These are phyloP conservation scores for Aphanomyces stellatus DNA, from an alignment of 352 stramenopile species.

Conservation along the genomic window DNA sequence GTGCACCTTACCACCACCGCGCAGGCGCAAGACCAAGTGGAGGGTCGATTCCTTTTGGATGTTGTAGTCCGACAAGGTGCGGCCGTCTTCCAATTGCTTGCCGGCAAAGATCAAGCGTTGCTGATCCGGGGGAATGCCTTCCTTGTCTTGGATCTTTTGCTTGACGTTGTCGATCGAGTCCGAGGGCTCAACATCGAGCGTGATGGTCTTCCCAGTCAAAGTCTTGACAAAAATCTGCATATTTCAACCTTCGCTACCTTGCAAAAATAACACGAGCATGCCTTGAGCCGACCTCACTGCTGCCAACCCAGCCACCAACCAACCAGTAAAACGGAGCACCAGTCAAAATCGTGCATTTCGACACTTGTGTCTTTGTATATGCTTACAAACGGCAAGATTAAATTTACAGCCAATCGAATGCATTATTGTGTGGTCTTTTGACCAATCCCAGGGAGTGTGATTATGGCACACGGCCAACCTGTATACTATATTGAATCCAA, in stretches of 20 bases:
- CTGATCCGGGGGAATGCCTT: conserved; percentile 89
- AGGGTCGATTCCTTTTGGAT: conserved; percentile 97
- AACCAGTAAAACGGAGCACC: conserved; percentile 16
- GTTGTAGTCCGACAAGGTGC: conserved; percentile 91
- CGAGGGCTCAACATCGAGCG: conserved; percentile 84
- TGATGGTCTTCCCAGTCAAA: conserved; percentile 78
- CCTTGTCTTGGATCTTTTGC: conserved; percentile 88
- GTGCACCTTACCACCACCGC: conserved; percentile 97
- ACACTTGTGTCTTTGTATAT: neutral
- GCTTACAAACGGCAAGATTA: neutral
- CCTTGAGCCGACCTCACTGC: neutral
- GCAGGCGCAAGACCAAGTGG: conserved; percentile 93
- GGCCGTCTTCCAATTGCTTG: conserved; percentile 85
- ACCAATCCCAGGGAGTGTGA: neutral
- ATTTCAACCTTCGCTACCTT: conserved; percentile 20
- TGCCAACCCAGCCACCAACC: conserved; percentile 13
- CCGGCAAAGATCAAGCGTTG: conserved; percentile 89
- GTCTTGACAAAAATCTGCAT: conserved; percentile 27
- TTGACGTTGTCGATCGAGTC: conserved; percentile 95
- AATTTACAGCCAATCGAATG: neutral
- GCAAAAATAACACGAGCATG: conserved; percentile 16
- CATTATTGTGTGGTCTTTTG: neutral
- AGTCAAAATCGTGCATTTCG: conserved; percentile 7
- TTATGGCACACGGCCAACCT: too few relatives aligned
- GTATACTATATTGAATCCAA: too few relatives aligned